phyloP scores from a whole-genome alignment of 179 eudicot genomes.

The Gypsophila paniculata region DNA sequence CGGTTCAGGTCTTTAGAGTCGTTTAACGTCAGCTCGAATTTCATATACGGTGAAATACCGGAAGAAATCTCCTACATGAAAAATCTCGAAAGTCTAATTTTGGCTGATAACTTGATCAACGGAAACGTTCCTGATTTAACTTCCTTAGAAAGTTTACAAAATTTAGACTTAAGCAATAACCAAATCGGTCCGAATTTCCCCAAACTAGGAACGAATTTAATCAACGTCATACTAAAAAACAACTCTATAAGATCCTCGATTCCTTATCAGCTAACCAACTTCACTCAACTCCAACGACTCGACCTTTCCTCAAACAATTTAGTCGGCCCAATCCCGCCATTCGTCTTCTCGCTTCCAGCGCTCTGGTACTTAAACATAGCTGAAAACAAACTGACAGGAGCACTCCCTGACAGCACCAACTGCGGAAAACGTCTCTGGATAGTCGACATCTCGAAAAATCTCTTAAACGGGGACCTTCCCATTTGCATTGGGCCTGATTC shows the following conservation, averaged over 20 bases:
- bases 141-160: conserved; percentile 43
- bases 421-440: conserved; percentile 52
- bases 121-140: conserved; percentile 67
- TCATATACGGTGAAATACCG: conserved; percentile 60
- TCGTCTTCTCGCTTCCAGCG: conserved; percentile 48
- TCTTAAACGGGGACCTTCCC: conserved; percentile 62
- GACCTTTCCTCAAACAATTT: conserved; percentile 67
- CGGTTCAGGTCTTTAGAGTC: conserved; percentile 50
- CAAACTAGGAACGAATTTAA: conserved; percentile 45
- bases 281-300: conserved; percentile 42
- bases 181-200: conserved; percentile 68
- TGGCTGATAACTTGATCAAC: conserved; percentile 59
- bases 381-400: conserved; percentile 66
- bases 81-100: conserved; percentile 41
- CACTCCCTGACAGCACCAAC: conserved; percentile 37
- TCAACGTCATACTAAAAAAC: conserved; percentile 44
- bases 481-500: conserved; percentile 50
- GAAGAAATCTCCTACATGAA: conserved; percentile 38
- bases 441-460: conserved; percentile 70
- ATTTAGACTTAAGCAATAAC: conserved; percentile 62
- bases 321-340: conserved; percentile 59
- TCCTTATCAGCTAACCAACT: conserved; percentile 36
- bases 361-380: conserved; percentile 57
- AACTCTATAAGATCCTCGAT: conserved; percentile 60
- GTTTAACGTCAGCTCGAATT: conserved; percentile 71